Base-by-base conservation (phyloP, 2,329 filamentous ascomycete genomes). In the Myrmaecium sp. region DNA sequence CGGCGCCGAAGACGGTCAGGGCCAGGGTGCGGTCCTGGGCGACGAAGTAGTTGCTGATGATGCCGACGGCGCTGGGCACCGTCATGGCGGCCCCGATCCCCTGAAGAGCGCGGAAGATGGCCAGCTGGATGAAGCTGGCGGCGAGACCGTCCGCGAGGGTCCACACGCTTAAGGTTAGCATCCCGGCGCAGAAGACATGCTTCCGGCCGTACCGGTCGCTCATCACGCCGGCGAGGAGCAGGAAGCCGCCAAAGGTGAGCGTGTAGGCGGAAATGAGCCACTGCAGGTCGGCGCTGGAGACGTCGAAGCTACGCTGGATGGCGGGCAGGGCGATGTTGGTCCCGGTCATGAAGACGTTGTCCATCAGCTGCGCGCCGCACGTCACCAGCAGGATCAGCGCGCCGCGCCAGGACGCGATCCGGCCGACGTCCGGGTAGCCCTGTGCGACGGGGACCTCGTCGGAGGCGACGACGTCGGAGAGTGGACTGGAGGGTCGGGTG, bases 81-180 rank as follows among this genome's bases (percentile, higher is more conserved):
- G 57, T 58, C 49, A 62, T 50, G 5, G 58, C 56, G 1, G 57
- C 45, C 1, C 56, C 57, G 6, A 60, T 46, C 2, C 59, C 59
- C 23, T 61, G 57, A 0, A 62, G 40, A 0, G 57, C 59, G n/a
- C 59, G 52, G 28, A 56, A 55, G 4, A 49, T 43, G 2, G 54
- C 48, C 1, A 57, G 38, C 25, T 54, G 52, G 17, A 55, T 51
- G 15, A 60, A 61, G 0, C 53, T 55, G 5, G 46, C 43, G 1
- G 55, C 48, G 21, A 60, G 52, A 1, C 60, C 57, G 35, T 55
- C 59, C 3, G 50, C 52, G n/a, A 61, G 38, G 5, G 55, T 57
- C 28, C 57, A 58, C 6, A 46, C 19, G 10, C 26, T 28, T 4
- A 31, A 16, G 9, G 18, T 31, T 3, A 41, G 33, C 27, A 56